Conservation (phyloP, 768 basidiomycete species). For the Amanita thiersii region DNA sequence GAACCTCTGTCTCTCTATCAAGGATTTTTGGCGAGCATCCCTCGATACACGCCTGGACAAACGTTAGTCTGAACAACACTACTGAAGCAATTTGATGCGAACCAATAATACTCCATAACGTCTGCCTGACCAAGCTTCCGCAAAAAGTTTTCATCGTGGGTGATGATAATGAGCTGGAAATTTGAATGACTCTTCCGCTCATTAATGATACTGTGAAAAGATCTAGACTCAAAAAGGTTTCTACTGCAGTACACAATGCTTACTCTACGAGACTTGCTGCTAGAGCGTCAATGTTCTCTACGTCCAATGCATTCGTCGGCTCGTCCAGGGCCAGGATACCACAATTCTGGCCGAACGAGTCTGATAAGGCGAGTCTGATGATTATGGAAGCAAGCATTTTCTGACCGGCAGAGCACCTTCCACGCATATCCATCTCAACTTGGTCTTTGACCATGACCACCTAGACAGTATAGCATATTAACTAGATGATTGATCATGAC, state of each 20-base stretch:
- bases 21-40: slow-evolving; percentile 65
- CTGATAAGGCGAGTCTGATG: slow-evolving; percentile 93
- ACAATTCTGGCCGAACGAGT: slow-evolving; percentile 96
- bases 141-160: slow-evolving; percentile 95
- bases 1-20: slow-evolving; percentile 65
- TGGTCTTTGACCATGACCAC: slow-evolving; percentile 99
- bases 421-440: slow-evolving; percentile 99
- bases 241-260: slow-evolving; percentile 24
- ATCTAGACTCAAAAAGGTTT: slow-evolving; percentile 6
- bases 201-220: slow-evolving; percentile 73
- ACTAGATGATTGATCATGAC: slow-evolving; percentile 7
- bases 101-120: slow-evolving; percentile 97
- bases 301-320: slow-evolving; percentile 94
- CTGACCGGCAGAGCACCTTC: slow-evolving; percentile 95
- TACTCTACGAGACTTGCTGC: slow-evolving; percentile 90
- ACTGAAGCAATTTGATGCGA: slow-evolving; percentile 16
- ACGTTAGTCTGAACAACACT: slow-evolving; percentile 5
- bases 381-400: slow-evolving; percentile 98
- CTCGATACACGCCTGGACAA: slow-evolving; percentile 69
- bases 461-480: slow-evolving; percentile 29
- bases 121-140: slow-evolving; percentile 82
- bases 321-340: slow-evolving; percentile 97
- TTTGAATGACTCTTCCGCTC: slow-evolving; percentile 84
- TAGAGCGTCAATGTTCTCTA: slow-evolving; percentile 92
- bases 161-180: slow-evolving; percentile 96